Percentiles rank a stretch among this genome's conserved stretches.
Evolutionary conservation across 1,284 basidiomycete genomes (phyloP).

Genomic region (Rhodotorula sp.): DNA sequence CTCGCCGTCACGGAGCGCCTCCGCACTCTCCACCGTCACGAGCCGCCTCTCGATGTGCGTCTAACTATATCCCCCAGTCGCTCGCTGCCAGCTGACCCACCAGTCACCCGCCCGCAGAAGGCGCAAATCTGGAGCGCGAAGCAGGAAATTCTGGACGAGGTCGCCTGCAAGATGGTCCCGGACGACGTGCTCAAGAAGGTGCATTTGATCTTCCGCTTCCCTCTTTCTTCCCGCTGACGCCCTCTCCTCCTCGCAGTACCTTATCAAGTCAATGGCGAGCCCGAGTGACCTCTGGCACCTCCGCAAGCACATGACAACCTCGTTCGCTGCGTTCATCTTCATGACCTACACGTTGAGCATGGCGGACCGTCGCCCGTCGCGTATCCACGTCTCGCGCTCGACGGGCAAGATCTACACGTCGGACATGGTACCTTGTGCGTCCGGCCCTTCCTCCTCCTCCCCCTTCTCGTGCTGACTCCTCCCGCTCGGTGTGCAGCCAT

Average conservation of each 20-base stretch:
- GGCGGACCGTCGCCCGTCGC: conserved; percentile 76
- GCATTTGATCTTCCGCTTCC: conserved; percentile 47
- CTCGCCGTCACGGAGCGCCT: conserved; percentile 80
- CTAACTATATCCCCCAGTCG: neutral
- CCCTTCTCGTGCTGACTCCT: neutral
- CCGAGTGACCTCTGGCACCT: conserved; percentile 93
- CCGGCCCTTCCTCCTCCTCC: neutral
- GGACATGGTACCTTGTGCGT: conserved; percentile 78
- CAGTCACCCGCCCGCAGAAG: conserved; percentile 1
- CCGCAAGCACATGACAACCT: conserved; percentile 93
- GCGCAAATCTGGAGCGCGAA: conserved; percentile 30
- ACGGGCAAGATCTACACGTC: conserved; percentile 89
- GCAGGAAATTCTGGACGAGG: conserved; percentile 86
- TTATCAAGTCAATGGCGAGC: conserved; percentile 79
- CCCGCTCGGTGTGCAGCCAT: conserved; percentile 52
- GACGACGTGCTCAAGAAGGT: conserved; percentile 84
- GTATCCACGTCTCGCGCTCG: conserved; percentile 86
- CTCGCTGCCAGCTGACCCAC: neutral
- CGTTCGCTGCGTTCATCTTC: conserved; percentile 86
- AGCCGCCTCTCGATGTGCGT: conserved; percentile 34
- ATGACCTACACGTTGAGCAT: conserved; percentile 89
- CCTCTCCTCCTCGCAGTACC: conserved; percentile 63
- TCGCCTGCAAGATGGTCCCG: conserved; percentile 84
- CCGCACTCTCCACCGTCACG: conserved; percentile 55
- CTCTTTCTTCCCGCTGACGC: neutral